Evolutionary conservation across 2,329 filamentous ascomycete species (phyloP).

Genomic region (Emergomyces pasteurianus): DNA sequence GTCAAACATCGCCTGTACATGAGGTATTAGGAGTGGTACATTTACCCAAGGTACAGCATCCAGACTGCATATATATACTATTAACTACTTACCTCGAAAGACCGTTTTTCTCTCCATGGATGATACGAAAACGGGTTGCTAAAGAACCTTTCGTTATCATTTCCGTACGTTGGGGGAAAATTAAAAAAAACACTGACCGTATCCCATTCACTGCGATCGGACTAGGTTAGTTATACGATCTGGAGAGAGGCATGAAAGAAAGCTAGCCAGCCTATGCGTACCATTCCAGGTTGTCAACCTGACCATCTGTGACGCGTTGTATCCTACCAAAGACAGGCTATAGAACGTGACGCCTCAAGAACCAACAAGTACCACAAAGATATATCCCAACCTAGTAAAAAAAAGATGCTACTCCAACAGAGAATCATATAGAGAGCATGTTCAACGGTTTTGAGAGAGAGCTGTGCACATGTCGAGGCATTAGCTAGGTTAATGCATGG

Average conservation of each 20-base stretch:
- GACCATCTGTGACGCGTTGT: slow-evolving; percentile 26
- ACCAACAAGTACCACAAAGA: background rate
- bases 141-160: slow-evolving; percentile 1
- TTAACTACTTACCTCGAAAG: slow-evolving; percentile 47
- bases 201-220: slow-evolving; percentile 61
- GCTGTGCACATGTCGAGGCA: background rate
- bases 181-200: slow-evolving; percentile 36
- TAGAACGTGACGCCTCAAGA: background rate
- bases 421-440: background rate
- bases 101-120: slow-evolving; percentile 63
- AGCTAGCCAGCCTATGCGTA: slow-evolving; percentile 27
- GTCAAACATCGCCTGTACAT: slow-evolving; percentile 72
- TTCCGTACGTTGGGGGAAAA: background rate
- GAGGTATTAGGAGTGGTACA: background rate
- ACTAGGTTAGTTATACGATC: slow-evolving; percentile 14
- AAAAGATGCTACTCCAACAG: background rate
- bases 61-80: background rate
- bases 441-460: background rate
- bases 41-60: background rate
- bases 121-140: slow-evolving; percentile 77
- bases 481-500: no score
- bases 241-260: background rate
- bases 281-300: slow-evolving; percentile 84
- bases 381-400: background rate
- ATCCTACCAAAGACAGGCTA: background rate